Conservation (phyloP, 129 eudicot species). For the Centrapalus pauciflorus region DNA sequence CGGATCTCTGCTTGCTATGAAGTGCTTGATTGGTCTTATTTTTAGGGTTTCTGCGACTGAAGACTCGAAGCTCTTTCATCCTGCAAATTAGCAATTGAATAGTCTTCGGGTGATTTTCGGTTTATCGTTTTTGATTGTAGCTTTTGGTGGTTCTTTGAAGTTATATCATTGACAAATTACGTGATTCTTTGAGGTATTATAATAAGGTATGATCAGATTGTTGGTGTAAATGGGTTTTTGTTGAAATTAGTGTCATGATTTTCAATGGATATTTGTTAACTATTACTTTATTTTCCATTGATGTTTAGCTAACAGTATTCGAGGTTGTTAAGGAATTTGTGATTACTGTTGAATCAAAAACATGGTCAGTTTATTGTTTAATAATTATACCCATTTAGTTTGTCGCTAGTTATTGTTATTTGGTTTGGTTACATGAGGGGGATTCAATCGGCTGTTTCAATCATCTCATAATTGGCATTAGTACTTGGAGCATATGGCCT, state of each 20-base stretch:
- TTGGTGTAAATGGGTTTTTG: conserved; percentile 4
- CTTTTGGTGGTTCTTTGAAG: neutral
- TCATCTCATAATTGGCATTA: neutral
- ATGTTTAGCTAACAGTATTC: neutral
- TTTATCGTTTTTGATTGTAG: neutral
- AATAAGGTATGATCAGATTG: neutral
- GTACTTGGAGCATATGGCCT: neutral
- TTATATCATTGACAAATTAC: neutral
- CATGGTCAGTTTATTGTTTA: neutral
- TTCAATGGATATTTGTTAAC: neutral
- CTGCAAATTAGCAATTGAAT: conserved; percentile 31
- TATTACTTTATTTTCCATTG: neutral
- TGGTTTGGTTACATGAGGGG: neutral
- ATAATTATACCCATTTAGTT: neutral
- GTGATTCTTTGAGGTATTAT: conserved; percentile 3
- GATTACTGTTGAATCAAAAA: neutral
- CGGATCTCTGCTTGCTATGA: conserved; percentile 49
- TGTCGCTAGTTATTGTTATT: neutral
- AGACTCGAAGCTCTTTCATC: conserved; percentile 25
- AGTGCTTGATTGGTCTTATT: conserved; percentile 24
- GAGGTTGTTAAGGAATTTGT: neutral
- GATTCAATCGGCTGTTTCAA: conserved; percentile 1
- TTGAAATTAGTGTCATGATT: neutral
- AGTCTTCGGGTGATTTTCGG: conserved; percentile 17
- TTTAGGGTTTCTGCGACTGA: conserved; percentile 40